phyloP scores from a whole-genome alignment of 306 rosid species.

The Hippophae gyantsensis region DNA sequence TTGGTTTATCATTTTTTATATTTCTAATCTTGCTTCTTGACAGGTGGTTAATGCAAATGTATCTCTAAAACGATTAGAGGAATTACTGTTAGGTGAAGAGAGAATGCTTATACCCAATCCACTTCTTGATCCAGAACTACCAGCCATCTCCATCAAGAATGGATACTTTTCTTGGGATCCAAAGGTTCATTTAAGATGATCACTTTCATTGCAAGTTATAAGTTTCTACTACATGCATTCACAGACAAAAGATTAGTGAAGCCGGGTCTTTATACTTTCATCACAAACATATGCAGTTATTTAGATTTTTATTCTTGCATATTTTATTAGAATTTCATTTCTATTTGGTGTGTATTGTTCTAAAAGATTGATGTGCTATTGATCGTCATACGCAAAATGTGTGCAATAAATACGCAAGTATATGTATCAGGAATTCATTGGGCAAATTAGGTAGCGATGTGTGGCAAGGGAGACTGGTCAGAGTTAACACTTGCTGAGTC shows the following conservation, averaged over 20 bases:
- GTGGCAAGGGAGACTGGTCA: too few relatives aligned
- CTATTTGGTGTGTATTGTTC: too few relatives aligned
- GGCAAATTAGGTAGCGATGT: too few relatives aligned
- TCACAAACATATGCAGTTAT: neutral
- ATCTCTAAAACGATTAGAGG: conserved; percentile 82
- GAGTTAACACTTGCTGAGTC: too few relatives aligned
- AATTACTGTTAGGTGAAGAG: conserved; percentile 76
- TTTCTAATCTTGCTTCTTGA: conserved; percentile 18
- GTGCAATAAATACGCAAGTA: too few relatives aligned
- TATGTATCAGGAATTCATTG: too few relatives aligned
- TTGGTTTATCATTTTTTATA: neutral
- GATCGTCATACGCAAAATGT: too few relatives aligned
- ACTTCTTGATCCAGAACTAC: conserved; percentile 59
- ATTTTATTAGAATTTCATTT: too few relatives aligned
- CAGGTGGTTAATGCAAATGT: conserved; percentile 93
- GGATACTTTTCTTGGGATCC: conserved; percentile 90
- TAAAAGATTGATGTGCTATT: too few relatives aligned
- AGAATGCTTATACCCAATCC: conserved; percentile 81
- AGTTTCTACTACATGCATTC: neutral
- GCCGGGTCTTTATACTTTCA: neutral
- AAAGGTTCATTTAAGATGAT: conserved; percentile 36
- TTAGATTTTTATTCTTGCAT: too few relatives aligned
- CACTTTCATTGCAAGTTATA: neutral
- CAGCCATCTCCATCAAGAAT: conserved; percentile 76
- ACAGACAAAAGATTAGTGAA: neutral